Evolutionary conservation across 352 stramenopile species (phyloP).

Genomic region (Pythium monospermum): DNA sequence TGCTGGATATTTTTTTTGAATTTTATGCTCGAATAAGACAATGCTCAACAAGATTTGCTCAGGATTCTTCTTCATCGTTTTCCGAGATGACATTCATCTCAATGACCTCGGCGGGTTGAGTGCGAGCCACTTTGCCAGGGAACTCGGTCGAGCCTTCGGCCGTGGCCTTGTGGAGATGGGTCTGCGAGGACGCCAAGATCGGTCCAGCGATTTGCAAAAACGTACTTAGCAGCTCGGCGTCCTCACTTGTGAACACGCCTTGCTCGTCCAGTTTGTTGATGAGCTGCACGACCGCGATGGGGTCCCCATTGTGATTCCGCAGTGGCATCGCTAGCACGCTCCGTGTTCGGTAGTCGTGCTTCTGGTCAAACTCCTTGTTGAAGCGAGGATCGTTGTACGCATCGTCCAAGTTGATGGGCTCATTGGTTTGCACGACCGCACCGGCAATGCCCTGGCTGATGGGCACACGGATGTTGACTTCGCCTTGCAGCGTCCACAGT

Average conservation of each 20-base stretch:
- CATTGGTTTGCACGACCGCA: conserved; percentile 61
- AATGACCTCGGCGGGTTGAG: conserved; percentile 38
- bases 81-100: conserved; percentile 83
- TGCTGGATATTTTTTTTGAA: too few species aligned
- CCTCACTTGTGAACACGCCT: conserved; percentile 77
- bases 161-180: conserved; percentile 53
- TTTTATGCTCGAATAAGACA: too few species aligned
- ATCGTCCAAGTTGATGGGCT: conserved; percentile 77
- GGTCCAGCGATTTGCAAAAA: conserved; percentile 87
- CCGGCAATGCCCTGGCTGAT: conserved; percentile 85
- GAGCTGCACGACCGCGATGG: conserved; percentile 85
- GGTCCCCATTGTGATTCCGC: conserved; percentile 56
- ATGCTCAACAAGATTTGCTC: background rate
- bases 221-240: conserved; percentile 81
- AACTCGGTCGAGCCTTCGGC: conserved; percentile 60
- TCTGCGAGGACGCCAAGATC: conserved; percentile 84
- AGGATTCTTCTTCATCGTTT: conserved; percentile 68
- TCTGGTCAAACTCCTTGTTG: conserved; percentile 88
- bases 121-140: conserved; percentile 37
- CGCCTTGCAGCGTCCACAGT: conserved; percentile 87
- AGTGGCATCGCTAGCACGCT: conserved; percentile 88
- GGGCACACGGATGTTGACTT: conserved; percentile 85
- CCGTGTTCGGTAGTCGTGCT: conserved; percentile 81
- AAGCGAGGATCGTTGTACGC: conserved; percentile 86
- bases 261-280: conserved; percentile 82